phyloP scores from a whole-genome alignment of 345 rosid genomes.

The Salix dunnii region DNA sequence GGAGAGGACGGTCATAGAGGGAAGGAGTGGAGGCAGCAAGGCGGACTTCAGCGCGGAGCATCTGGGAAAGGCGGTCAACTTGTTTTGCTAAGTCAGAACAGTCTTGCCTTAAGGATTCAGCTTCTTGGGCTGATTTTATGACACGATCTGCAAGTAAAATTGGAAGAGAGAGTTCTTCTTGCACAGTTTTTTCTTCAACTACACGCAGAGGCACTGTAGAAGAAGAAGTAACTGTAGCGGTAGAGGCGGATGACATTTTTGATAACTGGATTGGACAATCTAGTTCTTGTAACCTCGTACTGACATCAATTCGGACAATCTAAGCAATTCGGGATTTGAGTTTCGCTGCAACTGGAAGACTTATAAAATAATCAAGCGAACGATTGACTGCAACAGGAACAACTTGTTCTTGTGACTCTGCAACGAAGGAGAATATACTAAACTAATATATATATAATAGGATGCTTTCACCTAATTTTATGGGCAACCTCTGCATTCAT shows the following conservation, averaged over 20 bases:
- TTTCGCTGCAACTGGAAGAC: background rate
- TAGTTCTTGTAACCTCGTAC: background rate
- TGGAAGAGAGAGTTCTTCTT: slow-evolving; percentile 32
- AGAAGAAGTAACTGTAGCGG: background rate
- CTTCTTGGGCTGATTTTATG: slow-evolving; percentile 36
- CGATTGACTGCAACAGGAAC: background rate
- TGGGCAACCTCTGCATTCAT: too few species aligned
- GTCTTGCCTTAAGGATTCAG: slow-evolving; percentile 42
- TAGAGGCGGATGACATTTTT: slow-evolving; percentile 12
- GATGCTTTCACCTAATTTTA: too few species aligned
- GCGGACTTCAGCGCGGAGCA: slow-evolving; percentile 56
- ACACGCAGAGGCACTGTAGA: background rate
- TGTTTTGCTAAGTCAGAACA: slow-evolving; percentile 45
- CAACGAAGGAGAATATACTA: too few species aligned
- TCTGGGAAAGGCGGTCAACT: slow-evolving; percentile 43
- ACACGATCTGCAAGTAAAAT: slow-evolving; percentile 46
- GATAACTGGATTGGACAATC: background rate
- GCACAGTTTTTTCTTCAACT: slow-evolving; percentile 29
- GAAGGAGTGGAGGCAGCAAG: slow-evolving; percentile 31
- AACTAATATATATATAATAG: too few species aligned
- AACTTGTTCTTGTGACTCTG: background rate
- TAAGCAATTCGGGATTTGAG: background rate
- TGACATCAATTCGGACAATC: background rate
- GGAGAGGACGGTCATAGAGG: slow-evolving; percentile 57
- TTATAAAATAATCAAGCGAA: background rate